Base-by-base conservation (phyloP, 2,329 filamentous ascomycete genomes). In the Aspergillus sp. region DNA sequence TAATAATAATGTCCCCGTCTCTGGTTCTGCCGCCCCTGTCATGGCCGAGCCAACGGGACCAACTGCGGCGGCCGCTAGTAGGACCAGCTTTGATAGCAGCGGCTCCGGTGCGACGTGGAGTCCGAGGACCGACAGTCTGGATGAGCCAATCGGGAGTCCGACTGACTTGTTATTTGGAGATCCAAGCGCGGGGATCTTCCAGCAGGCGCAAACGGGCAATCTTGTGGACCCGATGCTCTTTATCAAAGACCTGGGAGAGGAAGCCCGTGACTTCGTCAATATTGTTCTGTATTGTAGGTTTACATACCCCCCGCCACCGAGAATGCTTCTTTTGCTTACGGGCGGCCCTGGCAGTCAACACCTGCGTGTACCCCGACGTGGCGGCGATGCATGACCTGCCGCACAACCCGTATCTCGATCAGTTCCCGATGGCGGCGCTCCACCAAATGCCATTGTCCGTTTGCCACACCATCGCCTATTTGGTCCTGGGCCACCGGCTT, bases 241-340 rank as follows among this genome's bases (percentile, higher is more conserved):
- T 9, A 46, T 11, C 10, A 18, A 46, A 47, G 24, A 46, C 18
- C 24, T 55, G 22, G 39, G 36, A 22, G 32, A 14, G 10, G 46
- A 60, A 22, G 22, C 32, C 5, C 32, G 46, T 16, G 47, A 36
- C 1, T 36, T 57, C 6, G 45, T 57, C 12, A 36, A 60, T 24
- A 42, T 55, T 22, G 55, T 45, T 18, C 31, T 26, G 2, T 60
- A 60, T n/a, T 60, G 58, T 60, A 54, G 20, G 57, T 47, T 20
- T 6, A 3, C 11, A 14, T 4, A 1, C 42, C 45, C 22, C 4
- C 9, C 45, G 22, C 6, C 22, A 6, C 36, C 9, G 1, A 18
- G 7, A 22, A 18, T 18, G 18, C 24, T 14, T 16, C 12, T 36
- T 16, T 20, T 29, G 6, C 32, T 52, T 24, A 57, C 46, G 29